A percentile compares a stretch with the other conserved stretches of the same genome.
Conservation (phyloP, 2,329 filamentous ascomycete genomes). For the Teratosphaeria pseudoeucalypti region DNA sequence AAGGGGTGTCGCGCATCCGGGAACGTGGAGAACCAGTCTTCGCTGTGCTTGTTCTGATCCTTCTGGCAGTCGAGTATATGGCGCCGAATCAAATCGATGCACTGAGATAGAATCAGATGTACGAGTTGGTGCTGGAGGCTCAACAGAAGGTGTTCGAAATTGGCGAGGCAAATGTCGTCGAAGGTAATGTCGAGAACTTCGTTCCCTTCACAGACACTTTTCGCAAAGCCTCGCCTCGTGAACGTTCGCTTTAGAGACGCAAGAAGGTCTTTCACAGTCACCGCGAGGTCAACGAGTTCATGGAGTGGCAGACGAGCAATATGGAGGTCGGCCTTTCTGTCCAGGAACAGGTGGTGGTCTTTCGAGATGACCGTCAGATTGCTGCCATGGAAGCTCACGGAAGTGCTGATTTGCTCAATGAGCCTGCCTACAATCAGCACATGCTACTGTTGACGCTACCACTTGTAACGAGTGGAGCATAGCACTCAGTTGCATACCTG, state of each 20-base stretch:
- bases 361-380: conserved; percentile 24
- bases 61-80: conserved; percentile 15
- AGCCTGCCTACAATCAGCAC: conserved; percentile 6
- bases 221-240: not conserved
- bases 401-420: conserved; percentile 3
- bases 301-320: conserved; percentile 23
- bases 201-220: conserved; percentile 19
- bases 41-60: conserved; percentile 11
- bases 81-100: conserved; percentile 9
- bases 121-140: conserved; percentile 28
- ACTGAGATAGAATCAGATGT: conserved; percentile 11
- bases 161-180: conserved; percentile 29
- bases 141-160: conserved; percentile 34
- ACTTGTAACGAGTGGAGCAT: not conserved
- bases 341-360: conserved; percentile 26
- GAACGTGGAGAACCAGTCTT: conserved; percentile 24
- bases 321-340: conserved; percentile 21
- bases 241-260: conserved; percentile 17
- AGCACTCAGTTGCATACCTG: not conserved
- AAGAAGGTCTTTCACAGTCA: conserved; percentile 25
- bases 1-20: conserved; percentile 20
- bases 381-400: conserved; percentile 11
- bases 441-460: not conserved
- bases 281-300: conserved; percentile 20
- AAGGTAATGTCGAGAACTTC: conserved; percentile 18